Percentiles rank a stretch among this genome's conserved stretches.
Conservation (phyloP, 2,329 filamentous ascomycete species). For the Kalmusia sp. region DNA sequence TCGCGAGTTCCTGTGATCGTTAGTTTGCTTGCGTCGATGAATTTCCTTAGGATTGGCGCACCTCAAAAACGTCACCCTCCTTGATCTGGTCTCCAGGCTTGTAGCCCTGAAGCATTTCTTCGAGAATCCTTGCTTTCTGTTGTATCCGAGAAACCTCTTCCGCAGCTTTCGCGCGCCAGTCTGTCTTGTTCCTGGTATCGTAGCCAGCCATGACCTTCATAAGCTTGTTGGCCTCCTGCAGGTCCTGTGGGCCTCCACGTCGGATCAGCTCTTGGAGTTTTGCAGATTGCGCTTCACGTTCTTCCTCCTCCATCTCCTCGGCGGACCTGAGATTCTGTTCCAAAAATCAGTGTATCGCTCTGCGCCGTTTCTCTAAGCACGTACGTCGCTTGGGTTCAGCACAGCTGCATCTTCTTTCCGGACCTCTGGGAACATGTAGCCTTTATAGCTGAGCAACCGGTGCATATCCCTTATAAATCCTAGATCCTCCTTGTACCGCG, state of each 20-base stretch:
- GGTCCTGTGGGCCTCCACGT: constrained; percentile 85
- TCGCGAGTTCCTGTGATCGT: constrained; percentile 76
- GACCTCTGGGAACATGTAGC: constrained; percentile 93
- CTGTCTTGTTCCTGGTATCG: constrained; percentile 93
- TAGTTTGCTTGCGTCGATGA: constrained; percentile 24
- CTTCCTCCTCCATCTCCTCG: constrained; percentile 98
- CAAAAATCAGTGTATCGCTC: constrained; percentile 23
- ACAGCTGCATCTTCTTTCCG: constrained; percentile 94
- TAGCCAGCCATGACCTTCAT: constrained; percentile 99
- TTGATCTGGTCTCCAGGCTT: constrained; percentile 79
- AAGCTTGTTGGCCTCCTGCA: constrained; percentile 94
- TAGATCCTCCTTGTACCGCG: constrained; percentile 94
- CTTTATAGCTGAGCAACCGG: constrained; percentile 91
- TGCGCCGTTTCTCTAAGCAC: constrained; percentile 45
- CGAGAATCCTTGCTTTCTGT: constrained; percentile 89
- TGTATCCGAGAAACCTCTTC: constrained; percentile 95
- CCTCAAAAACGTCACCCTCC: constrained; percentile 73
- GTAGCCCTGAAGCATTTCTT: constrained; percentile 90
- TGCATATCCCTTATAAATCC: constrained; percentile 99
- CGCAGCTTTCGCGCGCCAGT: constrained; percentile 96
- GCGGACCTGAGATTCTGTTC: constrained; percentile 90
- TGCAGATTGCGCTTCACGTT: constrained; percentile 92
- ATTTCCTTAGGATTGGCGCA: constrained; percentile 39
- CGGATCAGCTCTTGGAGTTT: constrained; percentile 97
- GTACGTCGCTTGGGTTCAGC: constrained; percentile 92